phyloP scores from a whole-genome alignment of 169 alveolate species.

The Babesia divergens region DNA sequence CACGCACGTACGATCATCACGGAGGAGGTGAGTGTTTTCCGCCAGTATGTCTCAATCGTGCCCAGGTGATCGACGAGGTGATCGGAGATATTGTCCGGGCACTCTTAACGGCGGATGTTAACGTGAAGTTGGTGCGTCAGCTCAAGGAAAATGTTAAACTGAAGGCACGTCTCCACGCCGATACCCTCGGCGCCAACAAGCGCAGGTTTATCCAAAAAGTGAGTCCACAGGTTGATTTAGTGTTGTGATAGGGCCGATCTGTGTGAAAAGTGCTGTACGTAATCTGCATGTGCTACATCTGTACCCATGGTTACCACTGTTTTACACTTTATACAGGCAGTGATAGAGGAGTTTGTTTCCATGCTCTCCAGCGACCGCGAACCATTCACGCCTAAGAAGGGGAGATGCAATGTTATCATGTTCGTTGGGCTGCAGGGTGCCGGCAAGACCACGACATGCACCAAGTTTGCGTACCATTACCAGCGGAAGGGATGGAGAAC shows the following conservation, averaged over 20 bases:
- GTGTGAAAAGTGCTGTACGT: too few relatives aligned
- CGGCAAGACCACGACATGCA: slow-evolving; percentile 99
- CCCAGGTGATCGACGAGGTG: slow-evolving; percentile 81
- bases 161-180: slow-evolving; percentile 78
- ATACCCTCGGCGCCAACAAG: slow-evolving; percentile 76
- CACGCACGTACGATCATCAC: slow-evolving; percentile 89
- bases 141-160: slow-evolving; percentile 86
- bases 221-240: neutral
- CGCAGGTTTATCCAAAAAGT: slow-evolving; percentile 77
- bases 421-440: slow-evolving; percentile 99
- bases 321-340: slow-evolving; percentile 64
- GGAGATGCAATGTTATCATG: slow-evolving; percentile 92
- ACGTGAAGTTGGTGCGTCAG: slow-evolving; percentile 86
- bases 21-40: slow-evolving; percentile 82
- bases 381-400: slow-evolving; percentile 91
- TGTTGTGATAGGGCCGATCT: neutral
- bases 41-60: neutral
- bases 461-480: slow-evolving; percentile 97
- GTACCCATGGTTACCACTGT: too few relatives aligned
- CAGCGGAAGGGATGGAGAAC: slow-evolving; percentile 96
- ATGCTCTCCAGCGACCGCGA: slow-evolving; percentile 89
- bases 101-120: slow-evolving; percentile 92
- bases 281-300: too few relatives aligned
- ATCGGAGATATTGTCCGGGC: slow-evolving; percentile 90
- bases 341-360: slow-evolving; percentile 89